Percentiles rank a stretch among this genome's conserved stretches.
Evolutionary conservation across 2,329 filamentous ascomycete genomes (phyloP).

Genomic region (Phaeosphaeriaceae sp.): DNA sequence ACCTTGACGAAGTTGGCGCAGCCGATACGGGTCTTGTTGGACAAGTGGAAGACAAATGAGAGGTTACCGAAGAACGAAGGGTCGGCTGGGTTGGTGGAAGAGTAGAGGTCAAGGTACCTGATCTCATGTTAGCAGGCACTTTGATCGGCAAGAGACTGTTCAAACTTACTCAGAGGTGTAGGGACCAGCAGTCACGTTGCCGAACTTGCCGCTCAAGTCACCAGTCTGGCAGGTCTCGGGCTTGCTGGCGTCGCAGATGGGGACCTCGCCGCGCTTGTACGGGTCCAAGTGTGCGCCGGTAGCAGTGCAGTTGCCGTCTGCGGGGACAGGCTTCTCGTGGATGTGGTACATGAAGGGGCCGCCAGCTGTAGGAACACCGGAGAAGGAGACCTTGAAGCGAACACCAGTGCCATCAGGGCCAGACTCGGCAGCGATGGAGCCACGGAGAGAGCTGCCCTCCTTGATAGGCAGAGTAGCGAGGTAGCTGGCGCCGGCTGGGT

Average conservation of each 20-base stretch:
- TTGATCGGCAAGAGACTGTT: neutral
- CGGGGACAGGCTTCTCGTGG: conserved; percentile 51
- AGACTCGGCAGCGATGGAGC: conserved; percentile 43
- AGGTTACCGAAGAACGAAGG: conserved; percentile 62
- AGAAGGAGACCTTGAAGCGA: conserved; percentile 49
- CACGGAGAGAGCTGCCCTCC: conserved; percentile 41
- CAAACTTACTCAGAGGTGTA: conserved; percentile 52
- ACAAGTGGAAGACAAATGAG: conserved; percentile 62
- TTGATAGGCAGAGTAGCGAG: conserved; percentile 46
- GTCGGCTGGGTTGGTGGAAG: conserved; percentile 52
- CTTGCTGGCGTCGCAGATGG: conserved; percentile 45
- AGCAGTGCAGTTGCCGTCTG: conserved; percentile 53
- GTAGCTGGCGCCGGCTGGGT: conserved; percentile 50
- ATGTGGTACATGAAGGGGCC: conserved; percentile 58
- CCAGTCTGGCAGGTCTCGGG: conserved; percentile 53
- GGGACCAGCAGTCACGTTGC: conserved; percentile 42
- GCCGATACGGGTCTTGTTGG: conserved; percentile 61
- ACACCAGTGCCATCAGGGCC: conserved; percentile 48
- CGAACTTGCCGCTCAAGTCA: conserved; percentile 56
- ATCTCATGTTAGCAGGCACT: conserved; percentile 1
- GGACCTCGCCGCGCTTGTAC: conserved; percentile 49
- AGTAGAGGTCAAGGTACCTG: conserved; percentile 59
- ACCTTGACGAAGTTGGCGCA: conserved; percentile 62
- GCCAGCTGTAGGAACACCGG: conserved; percentile 49
- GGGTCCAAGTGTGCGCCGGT: conserved; percentile 54